Evolutionary conservation across 108 stramenopile genomes (phyloP).

Genomic region (Conticribra weissflogii): DNA sequence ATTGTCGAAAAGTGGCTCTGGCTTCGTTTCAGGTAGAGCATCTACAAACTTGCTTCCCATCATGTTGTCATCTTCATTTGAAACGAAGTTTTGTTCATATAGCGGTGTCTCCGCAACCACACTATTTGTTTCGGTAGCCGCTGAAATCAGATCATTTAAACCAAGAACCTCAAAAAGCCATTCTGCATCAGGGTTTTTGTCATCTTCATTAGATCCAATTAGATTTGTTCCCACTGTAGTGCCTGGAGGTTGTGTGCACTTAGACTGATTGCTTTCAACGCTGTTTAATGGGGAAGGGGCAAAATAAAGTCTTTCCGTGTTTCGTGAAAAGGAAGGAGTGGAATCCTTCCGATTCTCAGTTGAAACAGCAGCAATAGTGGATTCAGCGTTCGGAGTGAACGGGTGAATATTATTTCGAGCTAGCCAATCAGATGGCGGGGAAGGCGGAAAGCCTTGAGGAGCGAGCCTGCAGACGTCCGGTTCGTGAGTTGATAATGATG

Average conservation of each 20-base stretch:
- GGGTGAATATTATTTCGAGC: not conserved
- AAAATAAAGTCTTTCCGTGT: too few species aligned
- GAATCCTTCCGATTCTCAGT: not conserved
- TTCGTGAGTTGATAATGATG: not conserved
- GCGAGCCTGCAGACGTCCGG: not conserved
- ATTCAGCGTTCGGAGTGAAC: not conserved
- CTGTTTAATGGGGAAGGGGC: too few species aligned
- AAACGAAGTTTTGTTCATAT: too few species aligned
- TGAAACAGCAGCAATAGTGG: not conserved
- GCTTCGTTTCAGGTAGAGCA: too few species aligned
- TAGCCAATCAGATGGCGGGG: not conserved
- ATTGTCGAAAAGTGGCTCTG: not conserved
- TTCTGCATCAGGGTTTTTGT: slow-evolving; percentile 4
- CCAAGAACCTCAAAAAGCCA: slow-evolving; percentile 15
- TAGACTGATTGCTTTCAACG: too few species aligned
- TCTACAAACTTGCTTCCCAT: too few species aligned
- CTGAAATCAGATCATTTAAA: not conserved
- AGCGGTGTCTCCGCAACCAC: too few species aligned
- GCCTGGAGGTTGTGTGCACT: too few species aligned
- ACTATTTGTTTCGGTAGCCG: not conserved
- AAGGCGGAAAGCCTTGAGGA: not conserved
- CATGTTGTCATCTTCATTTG: too few species aligned
- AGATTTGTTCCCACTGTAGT: too few species aligned
- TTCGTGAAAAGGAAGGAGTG: not conserved
- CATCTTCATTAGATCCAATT: not conserved